phyloP scores from a whole-genome alignment of 2,329 filamentous ascomycete genomes.

The Graphilbum sp. region DNA sequence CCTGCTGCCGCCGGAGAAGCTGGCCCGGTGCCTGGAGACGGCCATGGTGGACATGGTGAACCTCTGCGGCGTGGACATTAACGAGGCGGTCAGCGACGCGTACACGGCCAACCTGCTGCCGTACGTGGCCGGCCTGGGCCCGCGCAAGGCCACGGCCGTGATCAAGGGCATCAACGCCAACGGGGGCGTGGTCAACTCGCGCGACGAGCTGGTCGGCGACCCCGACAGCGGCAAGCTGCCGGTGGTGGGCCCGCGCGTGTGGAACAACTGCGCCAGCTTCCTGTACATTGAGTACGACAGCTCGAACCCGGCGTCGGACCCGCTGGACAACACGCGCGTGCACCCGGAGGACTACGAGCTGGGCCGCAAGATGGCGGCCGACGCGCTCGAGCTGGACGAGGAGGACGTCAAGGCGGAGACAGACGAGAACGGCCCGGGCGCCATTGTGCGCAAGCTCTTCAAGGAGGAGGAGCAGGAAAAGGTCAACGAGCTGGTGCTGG shows the following conservation, averaged over 20 bases:
- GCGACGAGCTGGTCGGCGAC: slow-evolving; percentile 79
- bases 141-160: slow-evolving; percentile 72
- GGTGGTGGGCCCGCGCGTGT: slow-evolving; percentile 78
- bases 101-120: slow-evolving; percentile 79
- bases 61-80: slow-evolving; percentile 86
- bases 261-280: slow-evolving; percentile 95
- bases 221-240: slow-evolving; percentile 61
- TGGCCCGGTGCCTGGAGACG: slow-evolving; percentile 77
- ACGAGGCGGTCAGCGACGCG: slow-evolving; percentile 68
- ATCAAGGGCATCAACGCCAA: slow-evolving; percentile 86
- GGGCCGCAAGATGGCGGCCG: slow-evolving; percentile 93
- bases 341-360: slow-evolving; percentile 98
- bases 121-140: slow-evolving; percentile 81
- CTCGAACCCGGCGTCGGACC: slow-evolving; percentile 70
- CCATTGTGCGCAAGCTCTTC: slow-evolving; percentile 88
- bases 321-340: slow-evolving; percentile 89
- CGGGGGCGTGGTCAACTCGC: slow-evolving; percentile 67
- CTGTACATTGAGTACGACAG: slow-evolving; percentile 77
- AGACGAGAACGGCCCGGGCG: slow-evolving; percentile 75
- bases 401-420: slow-evolving; percentile 94
- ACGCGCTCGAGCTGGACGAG: slow-evolving; percentile 90
- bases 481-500: slow-evolving; percentile 88
- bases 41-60: slow-evolving; percentile 98
- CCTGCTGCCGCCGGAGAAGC: slow-evolving; percentile 72
- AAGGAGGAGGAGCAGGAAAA: slow-evolving; percentile 86